Conservation (phyloP, 768 basidiomycete genomes). For the Mycena metata region DNA sequence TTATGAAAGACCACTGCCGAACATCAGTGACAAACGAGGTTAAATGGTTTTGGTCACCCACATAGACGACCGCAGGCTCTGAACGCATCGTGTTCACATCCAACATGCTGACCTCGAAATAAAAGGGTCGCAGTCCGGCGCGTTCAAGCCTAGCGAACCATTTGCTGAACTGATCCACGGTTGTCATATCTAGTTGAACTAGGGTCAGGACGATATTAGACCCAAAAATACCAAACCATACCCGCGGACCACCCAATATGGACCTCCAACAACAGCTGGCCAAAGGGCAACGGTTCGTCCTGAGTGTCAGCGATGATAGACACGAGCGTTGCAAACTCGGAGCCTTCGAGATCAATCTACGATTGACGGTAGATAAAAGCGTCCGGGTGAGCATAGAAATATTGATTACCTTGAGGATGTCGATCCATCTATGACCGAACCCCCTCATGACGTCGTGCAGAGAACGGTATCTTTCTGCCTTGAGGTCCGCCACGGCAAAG, state of each 20-base stretch:
- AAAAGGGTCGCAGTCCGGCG: constrained; percentile 28
- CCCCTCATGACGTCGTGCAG: constrained; percentile 58
- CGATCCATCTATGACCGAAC: constrained; percentile 49
- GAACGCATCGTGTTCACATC: constrained; percentile 32
- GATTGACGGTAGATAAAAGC: neutral
- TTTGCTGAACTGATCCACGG: constrained; percentile 32
- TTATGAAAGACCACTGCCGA: constrained; percentile 27
- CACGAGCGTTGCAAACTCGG: constrained; percentile 60
- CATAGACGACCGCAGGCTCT: constrained; percentile 32
- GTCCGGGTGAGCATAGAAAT: neutral
- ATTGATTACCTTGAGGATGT: constrained; percentile 17
- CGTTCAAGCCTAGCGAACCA: constrained; percentile 35
- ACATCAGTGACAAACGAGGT: neutral
- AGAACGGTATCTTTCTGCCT: constrained; percentile 55
- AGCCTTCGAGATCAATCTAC: constrained; percentile 61
- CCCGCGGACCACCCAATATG: constrained; percentile 34
- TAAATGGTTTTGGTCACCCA: neutral
- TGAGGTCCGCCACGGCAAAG: constrained; percentile 54
- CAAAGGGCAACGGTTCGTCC: constrained; percentile 58
- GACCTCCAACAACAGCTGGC: constrained; percentile 50
- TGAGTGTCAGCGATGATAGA: constrained; percentile 55
- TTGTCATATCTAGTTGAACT: constrained; percentile 26
- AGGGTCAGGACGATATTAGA: neutral
- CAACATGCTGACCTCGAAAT: constrained; percentile 34
- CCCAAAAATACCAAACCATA: neutral